Evolutionary conservation across 176 grass and related monocot genomes (phyloP), one percentile per base, ranked within the genome.

Genomic region (Eragrostis curvula): DNA sequence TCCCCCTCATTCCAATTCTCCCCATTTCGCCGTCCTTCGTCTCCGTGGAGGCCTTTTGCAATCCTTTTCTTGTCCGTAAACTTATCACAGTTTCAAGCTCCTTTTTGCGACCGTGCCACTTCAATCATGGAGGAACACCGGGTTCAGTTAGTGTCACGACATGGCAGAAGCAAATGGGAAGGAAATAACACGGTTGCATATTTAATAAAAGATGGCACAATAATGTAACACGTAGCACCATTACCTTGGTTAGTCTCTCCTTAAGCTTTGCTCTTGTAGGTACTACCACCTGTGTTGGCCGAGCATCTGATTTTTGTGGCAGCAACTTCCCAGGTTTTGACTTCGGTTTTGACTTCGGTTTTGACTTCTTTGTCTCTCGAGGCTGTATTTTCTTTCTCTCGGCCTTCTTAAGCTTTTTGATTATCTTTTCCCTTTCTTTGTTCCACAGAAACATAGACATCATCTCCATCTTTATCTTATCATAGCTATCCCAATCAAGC

Each of bases 231-330:
- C 9, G 20, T 23, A 30, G 9, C 49, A 74, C 14, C 39, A n/a
- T n/a, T 93, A 98, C 96, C 96, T 95, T 98, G 63, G 88, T 85
- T 8, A 95, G 64, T 64, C 88, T 83, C 79, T 90, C 83, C 73
- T 90, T 98, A 48, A 95, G 84, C 81, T 93, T 95, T 75, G 81
- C 69, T 62, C 81, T 84, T 79, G 83, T 79, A 42, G 80, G 75
- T 68, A 84, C 61, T 13, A 83, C 50, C 66, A 81, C 43, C 52
- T 47, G 47, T 55, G 55, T 82, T 17, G n/a, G 62, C 56, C 63
- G 76, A 75, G 14, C 23, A 51, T 75, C 76, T 39, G 44, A 18
- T 59, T 70, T 79, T 30, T 51, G 76, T 11, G 47, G 48, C 68
- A 86, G 56, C 48, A 66, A 36, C 43, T 86, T 82, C 55, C 79